These are phyloP conservation scores for Truncatella angustata DNA, from an alignment of 2,329 filamentous ascomycete species.

Conservation along the genomic window DNA sequence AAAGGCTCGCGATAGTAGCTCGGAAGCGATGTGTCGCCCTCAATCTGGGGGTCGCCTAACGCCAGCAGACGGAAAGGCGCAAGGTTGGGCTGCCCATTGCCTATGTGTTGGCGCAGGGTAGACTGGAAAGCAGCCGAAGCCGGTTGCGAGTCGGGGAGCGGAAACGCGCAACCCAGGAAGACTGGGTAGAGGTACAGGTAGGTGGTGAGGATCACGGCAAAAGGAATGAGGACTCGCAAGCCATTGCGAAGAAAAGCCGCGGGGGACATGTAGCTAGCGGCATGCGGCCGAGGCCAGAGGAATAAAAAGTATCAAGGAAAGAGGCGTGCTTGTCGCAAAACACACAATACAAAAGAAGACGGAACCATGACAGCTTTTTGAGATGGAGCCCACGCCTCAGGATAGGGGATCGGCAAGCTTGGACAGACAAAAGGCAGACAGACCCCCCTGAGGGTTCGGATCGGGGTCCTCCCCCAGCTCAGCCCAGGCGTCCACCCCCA, in stretches of 20 bases:
- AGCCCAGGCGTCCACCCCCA: too few relatives aligned
- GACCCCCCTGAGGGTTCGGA: too few relatives aligned
- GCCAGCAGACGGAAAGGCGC: constrained; percentile 86
- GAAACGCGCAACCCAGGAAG: constrained; percentile 79
- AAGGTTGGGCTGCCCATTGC: constrained; percentile 22
- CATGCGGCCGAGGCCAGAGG: constrained; percentile 29
- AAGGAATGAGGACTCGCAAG: constrained; percentile 56
- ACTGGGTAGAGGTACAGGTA: constrained; percentile 89
- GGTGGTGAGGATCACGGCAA: constrained; percentile 67
- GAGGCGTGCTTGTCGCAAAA: constrained; percentile 15
- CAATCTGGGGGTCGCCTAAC: constrained; percentile 88
- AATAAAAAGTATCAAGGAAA: neutral
- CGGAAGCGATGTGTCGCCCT: constrained; percentile 84
- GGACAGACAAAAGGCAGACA: too few relatives aligned
- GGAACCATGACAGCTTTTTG: constrained; percentile 11
- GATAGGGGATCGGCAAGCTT: constrained; percentile 16
- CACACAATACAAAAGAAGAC: constrained; percentile 8
- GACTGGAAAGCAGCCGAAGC: constrained; percentile 33
- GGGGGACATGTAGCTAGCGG: constrained; percentile 48
- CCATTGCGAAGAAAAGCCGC: constrained; percentile 54
- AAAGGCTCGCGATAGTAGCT: constrained; percentile 51
- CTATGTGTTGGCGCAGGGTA: constrained; percentile 32
- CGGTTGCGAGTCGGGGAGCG: constrained; percentile 38
- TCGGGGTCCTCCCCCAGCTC: too few relatives aligned
- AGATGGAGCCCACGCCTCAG: neutral